A percentile compares a stretch with the other conserved stretches of the same genome.
These are phyloP conservation scores for Diplodia seriata DNA, from an alignment of 2,329 filamentous ascomycete genomes.

Conservation along the genomic window DNA sequence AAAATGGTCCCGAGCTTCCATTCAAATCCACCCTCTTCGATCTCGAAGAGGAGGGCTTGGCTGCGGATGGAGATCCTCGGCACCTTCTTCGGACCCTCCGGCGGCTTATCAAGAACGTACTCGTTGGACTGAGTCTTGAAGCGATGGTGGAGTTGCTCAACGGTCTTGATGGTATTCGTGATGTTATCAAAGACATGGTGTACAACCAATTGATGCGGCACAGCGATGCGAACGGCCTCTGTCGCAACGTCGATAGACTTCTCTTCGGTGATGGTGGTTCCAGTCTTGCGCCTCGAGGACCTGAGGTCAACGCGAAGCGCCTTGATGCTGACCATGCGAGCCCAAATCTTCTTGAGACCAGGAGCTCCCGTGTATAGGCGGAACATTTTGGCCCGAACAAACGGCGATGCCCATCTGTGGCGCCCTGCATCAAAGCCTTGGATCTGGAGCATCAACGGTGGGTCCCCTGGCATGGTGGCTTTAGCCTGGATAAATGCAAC, in stretches of 20 bases:
- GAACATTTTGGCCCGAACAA: conserved; percentile 75
- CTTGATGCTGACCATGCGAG: conserved; percentile 83
- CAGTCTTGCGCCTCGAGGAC: conserved; percentile 70
- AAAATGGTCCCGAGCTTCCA: conserved; percentile 98
- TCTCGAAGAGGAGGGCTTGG: conserved; percentile 83
- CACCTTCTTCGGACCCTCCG: conserved; percentile 83
- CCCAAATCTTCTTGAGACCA: conserved; percentile 83
- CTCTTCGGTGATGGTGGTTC: conserved; percentile 69
- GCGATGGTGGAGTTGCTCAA: conserved; percentile 89
- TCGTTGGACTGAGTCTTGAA: conserved; percentile 88
- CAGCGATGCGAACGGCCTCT: conserved; percentile 84
- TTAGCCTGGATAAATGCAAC: conserved; percentile 85
- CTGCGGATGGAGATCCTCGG: conserved; percentile 85
- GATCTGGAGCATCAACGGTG: conserved; percentile 88
- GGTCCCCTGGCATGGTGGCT: conserved; percentile 84
- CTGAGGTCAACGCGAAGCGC: conserved; percentile 80
- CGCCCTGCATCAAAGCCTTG: conserved; percentile 82
- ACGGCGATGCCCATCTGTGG: conserved; percentile 87
- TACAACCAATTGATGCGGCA: conserved; percentile 90
- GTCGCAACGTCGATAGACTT: conserved; percentile 82
- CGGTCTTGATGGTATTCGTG: conserved; percentile 84
- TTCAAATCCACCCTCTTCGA: conserved; percentile 96
- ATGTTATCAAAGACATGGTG: conserved; percentile 94
- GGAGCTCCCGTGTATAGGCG: conserved; percentile 90
- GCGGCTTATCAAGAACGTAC: conserved; percentile 83